These are phyloP conservation scores for Pisolithus marmoratus DNA, from an alignment of 768 basidiomycete species.

Conservation along the genomic window DNA sequence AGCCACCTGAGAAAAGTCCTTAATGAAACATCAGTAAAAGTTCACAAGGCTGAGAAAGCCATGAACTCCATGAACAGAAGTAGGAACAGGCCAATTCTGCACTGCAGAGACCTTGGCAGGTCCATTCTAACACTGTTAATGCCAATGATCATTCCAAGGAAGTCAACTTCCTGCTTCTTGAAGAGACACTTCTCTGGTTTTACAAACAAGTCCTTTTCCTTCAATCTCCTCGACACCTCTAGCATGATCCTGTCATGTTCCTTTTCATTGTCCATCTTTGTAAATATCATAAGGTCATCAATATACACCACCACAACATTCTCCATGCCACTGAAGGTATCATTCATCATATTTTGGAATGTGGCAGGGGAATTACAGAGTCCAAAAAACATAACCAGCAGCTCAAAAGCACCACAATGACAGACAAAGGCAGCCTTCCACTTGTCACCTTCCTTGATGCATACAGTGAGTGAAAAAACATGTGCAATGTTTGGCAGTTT, in stretches of 20 bases:
- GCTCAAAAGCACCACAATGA: conserved; percentile 31
- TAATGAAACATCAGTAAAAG: conserved; percentile 28
- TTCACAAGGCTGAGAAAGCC: conserved; percentile 26
- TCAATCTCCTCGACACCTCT: conserved; percentile 22
- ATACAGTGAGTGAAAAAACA: no score
- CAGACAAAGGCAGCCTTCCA: conserved; percentile 38
- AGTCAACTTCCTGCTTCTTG: conserved; percentile 18
- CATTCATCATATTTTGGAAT: conserved; percentile 32
- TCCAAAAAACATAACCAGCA: conserved; percentile 15
- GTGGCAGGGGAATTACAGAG: conserved; percentile 32
- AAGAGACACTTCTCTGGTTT: conserved; percentile 36
- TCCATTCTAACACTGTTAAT: conserved; percentile 25
- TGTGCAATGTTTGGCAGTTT: no score
- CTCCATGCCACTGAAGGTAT: neutral
- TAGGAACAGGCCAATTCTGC: conserved; percentile 23
- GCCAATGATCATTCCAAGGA: conserved; percentile 27
- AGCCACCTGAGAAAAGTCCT: conserved; percentile 21
- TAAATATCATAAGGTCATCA: conserved; percentile 38
- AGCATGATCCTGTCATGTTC: conserved; percentile 13
- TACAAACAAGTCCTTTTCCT: conserved; percentile 28
- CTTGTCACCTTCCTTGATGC: conserved; percentile 36
- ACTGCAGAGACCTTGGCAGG: conserved; percentile 26
- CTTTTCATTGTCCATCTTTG: conserved; percentile 7
- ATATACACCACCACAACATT: conserved; percentile 39
- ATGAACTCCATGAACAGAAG: conserved; percentile 13